Evolutionary conservation across 2,329 filamentous ascomycete genomes (phyloP).

Genomic region (Cordyceps javanica): DNA sequence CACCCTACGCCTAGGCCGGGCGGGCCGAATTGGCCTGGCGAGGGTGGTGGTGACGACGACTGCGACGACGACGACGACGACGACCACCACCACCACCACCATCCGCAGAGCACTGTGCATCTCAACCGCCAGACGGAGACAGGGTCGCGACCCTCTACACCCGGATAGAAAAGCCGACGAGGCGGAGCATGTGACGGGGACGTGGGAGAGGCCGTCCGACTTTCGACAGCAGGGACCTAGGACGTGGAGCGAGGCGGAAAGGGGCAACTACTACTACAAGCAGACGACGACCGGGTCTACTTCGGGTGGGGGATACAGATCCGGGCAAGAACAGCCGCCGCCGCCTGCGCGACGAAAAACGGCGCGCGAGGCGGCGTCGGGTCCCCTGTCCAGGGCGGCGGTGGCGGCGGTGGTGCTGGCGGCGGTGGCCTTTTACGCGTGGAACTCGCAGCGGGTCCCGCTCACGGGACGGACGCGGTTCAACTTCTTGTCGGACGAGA

Average conservation of each 20-base stretch:
- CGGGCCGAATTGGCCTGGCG: background rate
- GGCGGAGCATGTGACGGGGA: background rate
- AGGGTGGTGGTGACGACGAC: no score
- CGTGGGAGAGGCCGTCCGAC: background rate
- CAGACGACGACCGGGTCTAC: no score
- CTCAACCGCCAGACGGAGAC: background rate
- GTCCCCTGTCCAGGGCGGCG: background rate
- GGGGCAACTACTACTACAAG: background rate
- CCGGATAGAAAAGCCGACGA: background rate
- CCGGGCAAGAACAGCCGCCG: background rate
- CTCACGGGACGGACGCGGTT: conserved; percentile 67
- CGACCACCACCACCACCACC: no score
- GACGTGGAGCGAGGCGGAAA: background rate
- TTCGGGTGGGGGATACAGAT: no score
- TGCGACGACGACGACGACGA: no score
- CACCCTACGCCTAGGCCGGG: no score
- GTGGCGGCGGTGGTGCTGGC: conserved; percentile 35
- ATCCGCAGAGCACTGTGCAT: background rate
- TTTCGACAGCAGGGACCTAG: background rate
- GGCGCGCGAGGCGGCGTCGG: background rate
- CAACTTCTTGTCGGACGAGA: conserved; percentile 55
- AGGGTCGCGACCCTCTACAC: background rate
- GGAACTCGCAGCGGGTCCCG: conserved; percentile 66
- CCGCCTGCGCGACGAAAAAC: background rate
- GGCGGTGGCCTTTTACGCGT: conserved; percentile 55